These are phyloP conservation scores for Ganoderma sinense DNA, from an alignment of 1,284 basidiomycete genomes.

Conservation along the genomic window DNA sequence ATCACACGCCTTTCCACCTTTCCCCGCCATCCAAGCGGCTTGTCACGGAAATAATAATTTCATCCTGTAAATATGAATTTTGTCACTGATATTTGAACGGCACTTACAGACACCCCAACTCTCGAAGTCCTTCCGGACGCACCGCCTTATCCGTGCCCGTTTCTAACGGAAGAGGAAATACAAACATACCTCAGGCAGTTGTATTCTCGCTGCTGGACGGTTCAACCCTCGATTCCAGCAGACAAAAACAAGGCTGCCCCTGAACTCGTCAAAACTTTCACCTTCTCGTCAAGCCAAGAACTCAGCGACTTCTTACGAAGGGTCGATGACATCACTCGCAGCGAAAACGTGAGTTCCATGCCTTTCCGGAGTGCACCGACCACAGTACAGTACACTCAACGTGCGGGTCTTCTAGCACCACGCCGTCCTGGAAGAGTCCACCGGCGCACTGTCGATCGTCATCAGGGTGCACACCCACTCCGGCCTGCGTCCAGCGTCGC, in stretches of 20 bases:
- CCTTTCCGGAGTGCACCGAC: too few species aligned
- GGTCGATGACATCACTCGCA: conserved; percentile 36
- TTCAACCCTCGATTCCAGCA: conserved; percentile 31
- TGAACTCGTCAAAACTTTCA: conserved; percentile 36
- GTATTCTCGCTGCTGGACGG: conserved; percentile 43
- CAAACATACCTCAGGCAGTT: conserved; percentile 41
- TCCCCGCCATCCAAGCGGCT: not conserved
- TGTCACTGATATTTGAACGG: not conserved
- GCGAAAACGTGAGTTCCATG: conserved; percentile 41
- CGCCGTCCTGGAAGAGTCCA: conserved; percentile 7
- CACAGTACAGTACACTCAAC: not conserved
- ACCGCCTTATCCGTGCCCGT: conserved; percentile 35
- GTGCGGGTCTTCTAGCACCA: conserved; percentile 15
- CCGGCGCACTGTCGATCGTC: not conserved
- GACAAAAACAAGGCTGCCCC: conserved; percentile 12
- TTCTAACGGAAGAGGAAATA: conserved; percentile 39
- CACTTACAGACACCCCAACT: conserved; percentile 6
- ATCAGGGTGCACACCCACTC: conserved; percentile 40
- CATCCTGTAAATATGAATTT: not conserved
- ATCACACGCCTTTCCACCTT: not conserved
- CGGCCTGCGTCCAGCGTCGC: conserved; percentile 28
- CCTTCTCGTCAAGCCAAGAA: conserved; percentile 33
- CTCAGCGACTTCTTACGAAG: conserved; percentile 40
- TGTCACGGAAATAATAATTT: too few species aligned
- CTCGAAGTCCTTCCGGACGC: conserved; percentile 23